phyloP scores from a whole-genome alignment of 192 early-diverging fungal genomes.

The Phlyctochytrium bullatum region DNA sequence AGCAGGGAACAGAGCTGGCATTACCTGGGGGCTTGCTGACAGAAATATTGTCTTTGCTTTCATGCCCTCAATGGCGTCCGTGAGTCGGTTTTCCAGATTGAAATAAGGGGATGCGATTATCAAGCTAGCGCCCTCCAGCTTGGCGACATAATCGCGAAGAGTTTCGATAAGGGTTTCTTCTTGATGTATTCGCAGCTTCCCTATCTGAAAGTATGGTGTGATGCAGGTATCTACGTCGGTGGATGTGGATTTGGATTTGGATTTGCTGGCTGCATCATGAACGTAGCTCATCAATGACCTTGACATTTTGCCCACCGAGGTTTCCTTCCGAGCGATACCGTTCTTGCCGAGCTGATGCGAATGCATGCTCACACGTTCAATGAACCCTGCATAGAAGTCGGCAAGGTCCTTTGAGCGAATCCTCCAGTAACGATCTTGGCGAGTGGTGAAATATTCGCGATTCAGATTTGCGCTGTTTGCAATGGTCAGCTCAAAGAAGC shows the following conservation, averaged over 20 bases:
- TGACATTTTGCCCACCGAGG: constrained; percentile 6
- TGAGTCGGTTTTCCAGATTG: constrained; percentile 77
- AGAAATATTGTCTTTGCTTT: constrained; percentile 62
- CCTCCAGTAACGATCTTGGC: constrained; percentile 92
- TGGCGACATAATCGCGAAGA: no score
- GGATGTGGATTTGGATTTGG: constrained; percentile 5
- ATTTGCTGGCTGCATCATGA: background rate
- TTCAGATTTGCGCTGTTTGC: constrained; percentile 84
- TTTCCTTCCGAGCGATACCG: background rate
- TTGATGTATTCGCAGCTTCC: constrained; percentile 73
- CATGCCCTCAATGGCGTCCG: constrained; percentile 50
- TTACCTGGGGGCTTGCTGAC: constrained; percentile 83
- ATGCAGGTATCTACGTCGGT: constrained; percentile 34
- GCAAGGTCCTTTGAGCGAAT: constrained; percentile 60
- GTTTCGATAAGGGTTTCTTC: constrained; percentile 70
- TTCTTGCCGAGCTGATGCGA: constrained; percentile 12
- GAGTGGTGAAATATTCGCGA: constrained; percentile 89
- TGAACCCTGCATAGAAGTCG: constrained; percentile 69
- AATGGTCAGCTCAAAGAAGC: background rate
- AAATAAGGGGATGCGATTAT: constrained; percentile 98
- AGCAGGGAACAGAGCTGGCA: background rate
- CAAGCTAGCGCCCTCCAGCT: no score
- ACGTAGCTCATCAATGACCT: background rate
- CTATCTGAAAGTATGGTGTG: constrained; percentile 85
- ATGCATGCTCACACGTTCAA: constrained; percentile 59